Conservation (phyloP, 441 rosid species). For the Biscutella laevigata region DNA sequence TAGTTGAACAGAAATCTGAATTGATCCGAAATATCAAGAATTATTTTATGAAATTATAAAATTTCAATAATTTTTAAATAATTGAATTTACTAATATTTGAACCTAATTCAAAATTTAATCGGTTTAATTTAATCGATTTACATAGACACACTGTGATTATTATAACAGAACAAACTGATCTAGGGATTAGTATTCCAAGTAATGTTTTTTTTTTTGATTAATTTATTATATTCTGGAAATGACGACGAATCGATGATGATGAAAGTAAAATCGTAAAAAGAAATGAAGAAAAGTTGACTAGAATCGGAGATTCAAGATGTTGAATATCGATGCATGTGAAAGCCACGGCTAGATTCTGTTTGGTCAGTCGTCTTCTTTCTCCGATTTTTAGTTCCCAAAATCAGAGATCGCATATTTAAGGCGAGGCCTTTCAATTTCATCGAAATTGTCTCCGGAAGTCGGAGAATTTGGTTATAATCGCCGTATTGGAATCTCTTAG, state of each 20-base stretch:
- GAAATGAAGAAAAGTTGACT: conserved; percentile 24
- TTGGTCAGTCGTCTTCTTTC: conserved; percentile 7
- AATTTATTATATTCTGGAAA: no score
- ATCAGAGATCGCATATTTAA: conserved; percentile 11
- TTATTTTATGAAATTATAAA: no score
- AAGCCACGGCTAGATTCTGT: conserved; percentile 2
- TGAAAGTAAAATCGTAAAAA: not conserved
- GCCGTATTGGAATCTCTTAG: not conserved
- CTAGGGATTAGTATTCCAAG: no score
- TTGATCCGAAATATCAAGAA: no score
- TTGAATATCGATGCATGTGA: conserved; percentile 17
- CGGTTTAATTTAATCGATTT: no score
- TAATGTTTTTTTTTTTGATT: not conserved
- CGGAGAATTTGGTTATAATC: not conserved
- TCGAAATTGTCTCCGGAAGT: not conserved
- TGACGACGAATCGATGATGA: not conserved
- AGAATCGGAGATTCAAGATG: conserved; percentile 12
- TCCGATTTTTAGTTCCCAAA: not conserved
- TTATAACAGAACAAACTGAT: no score
- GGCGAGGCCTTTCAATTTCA: not conserved
- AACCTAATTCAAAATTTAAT: no score
- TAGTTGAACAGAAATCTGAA: no score
- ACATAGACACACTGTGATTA: no score
- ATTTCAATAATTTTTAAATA: no score
- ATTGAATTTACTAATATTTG: no score